Conservation (phyloP, 345 rosid genomes). For the Rhodamnia rubescens region DNA sequence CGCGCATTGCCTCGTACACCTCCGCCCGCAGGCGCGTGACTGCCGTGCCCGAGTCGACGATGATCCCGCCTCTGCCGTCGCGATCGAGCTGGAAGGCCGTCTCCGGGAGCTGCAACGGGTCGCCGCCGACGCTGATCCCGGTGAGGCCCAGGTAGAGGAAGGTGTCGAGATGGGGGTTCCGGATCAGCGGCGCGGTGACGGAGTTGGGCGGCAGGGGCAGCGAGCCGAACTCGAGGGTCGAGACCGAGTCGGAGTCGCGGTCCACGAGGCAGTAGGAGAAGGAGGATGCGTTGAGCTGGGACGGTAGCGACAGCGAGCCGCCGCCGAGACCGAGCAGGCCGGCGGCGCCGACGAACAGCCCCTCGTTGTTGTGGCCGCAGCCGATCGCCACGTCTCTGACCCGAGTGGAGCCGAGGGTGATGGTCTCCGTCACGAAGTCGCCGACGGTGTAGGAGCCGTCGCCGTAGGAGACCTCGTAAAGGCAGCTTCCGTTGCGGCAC, state of each 20-base stretch:
- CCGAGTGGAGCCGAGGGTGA: conserved; percentile 50
- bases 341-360: conserved; percentile 72
- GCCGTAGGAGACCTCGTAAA: conserved; percentile 80
- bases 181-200: conserved; percentile 51
- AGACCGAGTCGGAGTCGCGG: conserved; percentile 75
- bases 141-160: conserved; percentile 57
- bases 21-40: conserved; percentile 60
- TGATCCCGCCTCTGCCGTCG: conserved; percentile 70
- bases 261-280: conserved; percentile 85
- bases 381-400: conserved; percentile 63
- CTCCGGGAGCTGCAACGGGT: conserved; percentile 30
- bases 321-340: conserved; percentile 91
- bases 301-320: conserved; percentile 64
- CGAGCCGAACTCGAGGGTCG: conserved; percentile 56
- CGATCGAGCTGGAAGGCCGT: conserved; percentile 49
- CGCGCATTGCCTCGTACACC: conserved; percentile 44
- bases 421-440: conserved; percentile 64
- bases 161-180: conserved; percentile 60
- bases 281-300: conserved; percentile 55
- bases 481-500: conserved; percentile 60
- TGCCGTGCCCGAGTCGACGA: conserved; percentile 88
- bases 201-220: conserved; percentile 34
- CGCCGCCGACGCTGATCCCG: conserved; percentile 76
- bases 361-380: conserved; percentile 82
- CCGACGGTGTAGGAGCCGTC: conserved; percentile 90